Evolutionary conservation across 371 early-diverging fungal species (phyloP).

Genomic region (Apophysomyces elegans): DNA sequence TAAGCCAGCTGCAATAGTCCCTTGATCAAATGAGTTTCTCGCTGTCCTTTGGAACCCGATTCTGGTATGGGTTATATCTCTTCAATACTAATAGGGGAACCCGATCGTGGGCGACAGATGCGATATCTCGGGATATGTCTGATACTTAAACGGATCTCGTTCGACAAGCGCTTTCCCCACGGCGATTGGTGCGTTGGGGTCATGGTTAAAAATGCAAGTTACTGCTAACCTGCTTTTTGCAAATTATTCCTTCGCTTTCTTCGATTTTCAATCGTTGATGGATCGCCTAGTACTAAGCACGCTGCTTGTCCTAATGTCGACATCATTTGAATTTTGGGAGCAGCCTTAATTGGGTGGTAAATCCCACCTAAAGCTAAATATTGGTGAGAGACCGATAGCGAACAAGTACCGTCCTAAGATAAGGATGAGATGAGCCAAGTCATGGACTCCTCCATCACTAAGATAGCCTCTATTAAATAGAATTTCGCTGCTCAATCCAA

Average conservation of each 20-base stretch:
- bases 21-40: no score
- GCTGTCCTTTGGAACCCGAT: no score
- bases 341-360: no score
- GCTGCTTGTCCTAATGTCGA: conserved; percentile 30
- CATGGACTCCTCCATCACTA: conserved; percentile 56
- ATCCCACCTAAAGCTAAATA: no score
- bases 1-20: no score
- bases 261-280: conserved; percentile 25
- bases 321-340: conserved; percentile 7
- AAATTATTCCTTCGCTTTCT: conserved; percentile 26
- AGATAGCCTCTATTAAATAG: conserved; percentile 44
- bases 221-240: conserved; percentile 28
- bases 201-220: conserved; percentile 20
- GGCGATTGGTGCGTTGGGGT: conserved; percentile 25
- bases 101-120: conserved; percentile 3
- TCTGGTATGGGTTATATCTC: no score
- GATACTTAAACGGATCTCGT: conserved; percentile 24
- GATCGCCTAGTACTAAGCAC: conserved; percentile 26
- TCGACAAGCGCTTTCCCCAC: conserved; percentile 23
- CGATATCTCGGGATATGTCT: conserved; percentile 25
- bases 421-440: conserved; percentile 49
- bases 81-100: no score
- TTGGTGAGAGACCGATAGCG: no score
- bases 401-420: conserved; percentile 26
- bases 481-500: no score